Base-by-base conservation (phyloP, 2,329 filamentous ascomycete genomes). In the Pseudohalonectria lignicola region DNA sequence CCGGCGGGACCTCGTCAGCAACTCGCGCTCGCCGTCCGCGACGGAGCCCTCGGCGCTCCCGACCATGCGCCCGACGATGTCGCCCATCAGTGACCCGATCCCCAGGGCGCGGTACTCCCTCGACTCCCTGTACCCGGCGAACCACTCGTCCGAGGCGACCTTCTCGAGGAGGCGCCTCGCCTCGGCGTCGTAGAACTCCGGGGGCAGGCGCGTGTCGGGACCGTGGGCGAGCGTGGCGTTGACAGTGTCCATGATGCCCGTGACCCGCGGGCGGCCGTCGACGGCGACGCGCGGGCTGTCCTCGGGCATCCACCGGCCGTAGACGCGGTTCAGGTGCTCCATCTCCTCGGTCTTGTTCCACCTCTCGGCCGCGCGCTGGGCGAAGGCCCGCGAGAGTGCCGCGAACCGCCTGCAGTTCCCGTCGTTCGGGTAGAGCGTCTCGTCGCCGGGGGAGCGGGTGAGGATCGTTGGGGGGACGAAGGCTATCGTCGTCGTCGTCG, bases 141-240 rank as follows among this genome's bases (percentile, higher is more conserved):
- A 96, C 92, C 92, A 96, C 61, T 96, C 92, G 51, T 98, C 88
- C 0, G 88, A 79, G 20, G 74, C 77, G 41, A 95, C 80, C 55
- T 77, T 82, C 41, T 79, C 66, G 41, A 92, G 75, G 43, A 87
- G 82, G 4, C 69, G 67, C 36, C 76, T 70, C 4, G 72, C 76
- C 52, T 79, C 81, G 15, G 69, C 55, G 52, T 95, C 86, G 59
- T 96, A 96, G 58, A 98, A 96, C 45, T 87, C 83, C 9, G 70
- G 66, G 0, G 92, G 92, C 3, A 96, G 70, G 33, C 71, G 77
- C 0, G 88, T 95, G 10, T 74, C 72, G 0, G 82, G 75, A 0
- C 85, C 86, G 55, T 96, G 92, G 3, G 88, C 90, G 11, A 83
- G 67, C 0, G 86, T 94, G 6, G 86, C 77, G 54, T 95, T 96